A percentile compares a stretch with the other conserved stretches of the same genome.
Conservation (phyloP, 2,329 filamentous ascomycete species). For the Aspergillus sp. region DNA sequence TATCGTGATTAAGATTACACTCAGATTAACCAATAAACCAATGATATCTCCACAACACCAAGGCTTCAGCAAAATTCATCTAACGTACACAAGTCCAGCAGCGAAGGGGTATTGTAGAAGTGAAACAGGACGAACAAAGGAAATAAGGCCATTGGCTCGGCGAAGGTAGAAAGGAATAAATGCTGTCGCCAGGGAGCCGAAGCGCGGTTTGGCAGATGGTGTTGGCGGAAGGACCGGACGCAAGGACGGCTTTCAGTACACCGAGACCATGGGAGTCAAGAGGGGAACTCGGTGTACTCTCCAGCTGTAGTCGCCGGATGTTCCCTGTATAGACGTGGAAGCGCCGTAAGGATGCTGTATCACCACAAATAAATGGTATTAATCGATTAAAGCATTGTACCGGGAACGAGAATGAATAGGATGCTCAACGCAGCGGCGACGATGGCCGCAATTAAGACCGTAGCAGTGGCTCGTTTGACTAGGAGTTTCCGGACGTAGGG, state of each 20-base stretch:
- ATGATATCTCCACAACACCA: constrained; percentile 24
- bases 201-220: background rate
- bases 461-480: constrained; percentile 79
- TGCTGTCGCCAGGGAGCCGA: constrained; percentile 7
- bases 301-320: background rate
- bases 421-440: constrained; percentile 82
- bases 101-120: constrained; percentile 40
- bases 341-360: background rate
- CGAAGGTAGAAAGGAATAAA: constrained; percentile 17
- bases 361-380: background rate
- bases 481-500: constrained; percentile 88
- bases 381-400: constrained; percentile 56
- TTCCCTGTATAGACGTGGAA: background rate
- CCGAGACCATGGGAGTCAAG: background rate
- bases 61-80: constrained; percentile 32
- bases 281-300: background rate
- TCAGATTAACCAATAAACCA: constrained; percentile 19
- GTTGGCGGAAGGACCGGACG: background rate
- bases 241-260: background rate
- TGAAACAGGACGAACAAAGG: constrained; percentile 27
- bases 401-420: constrained; percentile 93
- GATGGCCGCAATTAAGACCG: constrained; percentile 73
- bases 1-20: constrained; percentile 14
- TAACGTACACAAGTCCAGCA: constrained; percentile 36
- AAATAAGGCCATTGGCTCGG: background rate